Evolutionary conservation across 2,329 filamentous ascomycete species (phyloP).

Genomic region (Trichoderma sp.): DNA sequence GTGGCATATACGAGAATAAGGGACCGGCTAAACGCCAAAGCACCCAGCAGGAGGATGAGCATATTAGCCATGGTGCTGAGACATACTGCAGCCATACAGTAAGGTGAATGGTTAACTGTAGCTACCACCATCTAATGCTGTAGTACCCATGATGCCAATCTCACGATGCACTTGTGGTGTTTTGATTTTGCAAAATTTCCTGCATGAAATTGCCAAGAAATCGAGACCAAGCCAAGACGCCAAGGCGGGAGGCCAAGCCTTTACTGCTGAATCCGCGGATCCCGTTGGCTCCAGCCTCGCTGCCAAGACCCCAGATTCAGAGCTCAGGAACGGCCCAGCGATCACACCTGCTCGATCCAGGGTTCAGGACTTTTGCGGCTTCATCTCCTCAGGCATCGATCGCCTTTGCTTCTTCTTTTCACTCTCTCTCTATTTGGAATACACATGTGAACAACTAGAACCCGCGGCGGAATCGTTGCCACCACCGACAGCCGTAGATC

Average conservation of each 20-base stretch:
- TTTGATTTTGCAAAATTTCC: neutral
- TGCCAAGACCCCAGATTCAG: slow-evolving; percentile 3
- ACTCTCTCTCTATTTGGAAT: neutral
- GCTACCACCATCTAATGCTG: no score
- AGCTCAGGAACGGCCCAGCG: slow-evolving; percentile 4
- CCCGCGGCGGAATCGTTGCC: neutral
- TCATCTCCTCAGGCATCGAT: neutral
- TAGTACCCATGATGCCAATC: neutral
- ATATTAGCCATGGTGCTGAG: neutral
- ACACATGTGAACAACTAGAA: neutral
- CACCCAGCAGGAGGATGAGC: neutral
- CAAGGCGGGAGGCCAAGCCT: slow-evolving; percentile 16
- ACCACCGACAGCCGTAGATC: neutral
- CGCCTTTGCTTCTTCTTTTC: neutral
- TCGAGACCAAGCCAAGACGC: slow-evolving; percentile 7
- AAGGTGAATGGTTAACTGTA: no score
- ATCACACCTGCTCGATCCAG: slow-evolving; percentile 14
- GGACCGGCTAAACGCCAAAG: neutral
- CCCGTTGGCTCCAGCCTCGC: neutral
- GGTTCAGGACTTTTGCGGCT: neutral
- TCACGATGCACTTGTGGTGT: neutral
- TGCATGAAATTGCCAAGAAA: slow-evolving; percentile 1
- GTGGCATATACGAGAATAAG: neutral
- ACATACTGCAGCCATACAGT: neutral
- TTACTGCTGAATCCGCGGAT: neutral